phyloP scores from a whole-genome alignment of 2,329 filamentous ascomycete species.

The Aureobasidium sp. region DNA sequence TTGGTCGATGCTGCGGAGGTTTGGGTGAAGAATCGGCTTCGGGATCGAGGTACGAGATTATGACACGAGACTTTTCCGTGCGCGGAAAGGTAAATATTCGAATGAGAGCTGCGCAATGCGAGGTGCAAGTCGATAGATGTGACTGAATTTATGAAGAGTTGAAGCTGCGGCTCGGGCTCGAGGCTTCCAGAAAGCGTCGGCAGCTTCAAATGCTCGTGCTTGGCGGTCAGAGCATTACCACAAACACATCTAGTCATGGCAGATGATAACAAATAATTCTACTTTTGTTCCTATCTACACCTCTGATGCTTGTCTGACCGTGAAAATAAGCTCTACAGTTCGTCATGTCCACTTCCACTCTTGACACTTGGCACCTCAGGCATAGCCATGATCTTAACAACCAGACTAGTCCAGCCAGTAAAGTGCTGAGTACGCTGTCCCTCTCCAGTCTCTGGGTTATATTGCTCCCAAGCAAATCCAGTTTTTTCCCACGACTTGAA shows the following conservation, averaged over 20 bases:
- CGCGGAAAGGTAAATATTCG: no score
- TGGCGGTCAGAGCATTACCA: no score
- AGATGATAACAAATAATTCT: not conserved
- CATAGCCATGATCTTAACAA: constrained; percentile 97
- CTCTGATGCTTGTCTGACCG: not conserved
- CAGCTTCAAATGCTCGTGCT: no score
- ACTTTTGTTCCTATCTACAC: not conserved
- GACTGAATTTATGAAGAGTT: not conserved
- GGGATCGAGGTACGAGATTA: no score
- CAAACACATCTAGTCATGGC: not conserved
- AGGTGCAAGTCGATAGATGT: not conserved
- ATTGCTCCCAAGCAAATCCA: constrained; percentile 98
- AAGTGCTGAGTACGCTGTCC: constrained; percentile 98
- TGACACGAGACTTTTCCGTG: no score
- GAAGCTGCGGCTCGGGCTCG: not conserved
- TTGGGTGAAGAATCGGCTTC: no score
- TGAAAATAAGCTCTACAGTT: constrained; percentile 34
- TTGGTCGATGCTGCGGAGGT: no score
- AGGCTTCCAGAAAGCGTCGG: not conserved
- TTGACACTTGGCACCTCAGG: constrained; percentile 51
- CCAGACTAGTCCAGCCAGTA: constrained; percentile 96
- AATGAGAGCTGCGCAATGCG: no score
- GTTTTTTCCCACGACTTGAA: constrained; percentile 83
- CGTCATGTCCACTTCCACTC: constrained; percentile 36
- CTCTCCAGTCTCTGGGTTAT: constrained; percentile 83